Conservation (phyloP, 306 rosid species). For the Spatholobus suberectus region DNA sequence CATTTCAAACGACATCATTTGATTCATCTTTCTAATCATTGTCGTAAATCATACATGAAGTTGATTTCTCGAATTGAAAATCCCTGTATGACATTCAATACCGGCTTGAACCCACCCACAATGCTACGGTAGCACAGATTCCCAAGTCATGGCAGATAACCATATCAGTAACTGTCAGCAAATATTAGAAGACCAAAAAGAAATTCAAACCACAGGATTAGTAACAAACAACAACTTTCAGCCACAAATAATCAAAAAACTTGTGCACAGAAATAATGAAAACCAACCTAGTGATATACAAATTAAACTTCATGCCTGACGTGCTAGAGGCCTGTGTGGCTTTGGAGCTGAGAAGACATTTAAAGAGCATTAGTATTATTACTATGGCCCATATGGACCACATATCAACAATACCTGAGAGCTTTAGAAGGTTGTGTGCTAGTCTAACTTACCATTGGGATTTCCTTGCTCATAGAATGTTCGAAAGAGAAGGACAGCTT, state of each 20-base stretch:
- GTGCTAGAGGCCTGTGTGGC: constrained; percentile 75
- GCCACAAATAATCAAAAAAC: constrained; percentile 17
- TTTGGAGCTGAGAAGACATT: constrained; percentile 79
- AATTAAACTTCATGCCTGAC: constrained; percentile 41
- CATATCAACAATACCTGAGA: constrained; percentile 8
- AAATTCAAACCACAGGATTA: not conserved
- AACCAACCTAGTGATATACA: constrained; percentile 35
- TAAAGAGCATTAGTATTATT: no score
- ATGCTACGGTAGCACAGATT: not conserved
- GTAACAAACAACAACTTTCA: not conserved
- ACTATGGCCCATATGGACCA: no score
- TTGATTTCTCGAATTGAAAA: not conserved
- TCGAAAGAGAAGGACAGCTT: constrained; percentile 80
- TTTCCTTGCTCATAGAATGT: constrained; percentile 94
- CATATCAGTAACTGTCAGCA: constrained; percentile 4
- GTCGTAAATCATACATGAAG: not conserved
- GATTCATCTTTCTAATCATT: not conserved
- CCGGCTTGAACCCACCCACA: not conserved
- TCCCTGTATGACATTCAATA: constrained; percentile 2
- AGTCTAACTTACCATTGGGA: constrained; percentile 72
- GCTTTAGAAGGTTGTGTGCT: constrained; percentile 7
- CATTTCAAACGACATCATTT: not conserved
- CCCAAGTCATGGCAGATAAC: not conserved
- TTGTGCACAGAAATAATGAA: not conserved
- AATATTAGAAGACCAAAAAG: not conserved